Evolutionary conservation across 257 asterid species (phyloP).

Genomic region (Voacanga thouarsii): DNA sequence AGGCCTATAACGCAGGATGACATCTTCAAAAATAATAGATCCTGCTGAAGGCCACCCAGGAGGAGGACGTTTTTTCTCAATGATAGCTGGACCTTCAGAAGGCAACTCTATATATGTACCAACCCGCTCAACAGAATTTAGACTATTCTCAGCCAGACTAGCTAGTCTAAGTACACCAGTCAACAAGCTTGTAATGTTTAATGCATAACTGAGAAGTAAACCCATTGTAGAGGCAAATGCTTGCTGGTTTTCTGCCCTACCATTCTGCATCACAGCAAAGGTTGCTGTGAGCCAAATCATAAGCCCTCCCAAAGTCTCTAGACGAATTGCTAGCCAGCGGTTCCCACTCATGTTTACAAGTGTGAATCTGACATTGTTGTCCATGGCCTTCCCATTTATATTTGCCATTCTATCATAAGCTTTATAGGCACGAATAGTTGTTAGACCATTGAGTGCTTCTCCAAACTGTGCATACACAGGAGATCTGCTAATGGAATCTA

Average conservation of each 20-base stretch:
- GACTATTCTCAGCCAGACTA: slow-evolving; percentile 87
- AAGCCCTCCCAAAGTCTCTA: slow-evolving; percentile 88
- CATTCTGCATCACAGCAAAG: slow-evolving; percentile 92
- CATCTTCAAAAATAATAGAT: slow-evolving; percentile 71
- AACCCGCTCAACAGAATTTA: slow-evolving; percentile 89
- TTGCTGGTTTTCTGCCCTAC: slow-evolving; percentile 74
- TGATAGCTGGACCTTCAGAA: slow-evolving; percentile 60
- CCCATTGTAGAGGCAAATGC: slow-evolving; percentile 98
- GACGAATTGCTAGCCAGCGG: slow-evolving; percentile 93
- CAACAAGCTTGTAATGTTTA: slow-evolving; percentile 77
- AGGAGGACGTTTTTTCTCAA: slow-evolving; percentile 84
- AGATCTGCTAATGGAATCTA: slow-evolving; percentile 84
- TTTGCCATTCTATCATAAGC: slow-evolving; percentile 91
- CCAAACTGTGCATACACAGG: slow-evolving; percentile 99
- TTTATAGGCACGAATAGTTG: slow-evolving; percentile 93
- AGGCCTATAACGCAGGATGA: slow-evolving; percentile 84
- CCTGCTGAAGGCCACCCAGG: slow-evolving; percentile 96
- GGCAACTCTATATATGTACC: slow-evolving; percentile 92
- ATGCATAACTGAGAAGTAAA: slow-evolving; percentile 85
- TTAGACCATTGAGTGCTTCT: slow-evolving; percentile 86
- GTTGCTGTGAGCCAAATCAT: slow-evolving; percentile 99
- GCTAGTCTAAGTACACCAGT: slow-evolving; percentile 85
- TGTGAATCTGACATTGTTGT: slow-evolving; percentile 77
- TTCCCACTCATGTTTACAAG: slow-evolving; percentile 89
- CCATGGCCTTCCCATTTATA: slow-evolving; percentile 89